phyloP scores from a whole-genome alignment of 2,329 filamentous ascomycete genomes.

The Neonectria sp. region DNA sequence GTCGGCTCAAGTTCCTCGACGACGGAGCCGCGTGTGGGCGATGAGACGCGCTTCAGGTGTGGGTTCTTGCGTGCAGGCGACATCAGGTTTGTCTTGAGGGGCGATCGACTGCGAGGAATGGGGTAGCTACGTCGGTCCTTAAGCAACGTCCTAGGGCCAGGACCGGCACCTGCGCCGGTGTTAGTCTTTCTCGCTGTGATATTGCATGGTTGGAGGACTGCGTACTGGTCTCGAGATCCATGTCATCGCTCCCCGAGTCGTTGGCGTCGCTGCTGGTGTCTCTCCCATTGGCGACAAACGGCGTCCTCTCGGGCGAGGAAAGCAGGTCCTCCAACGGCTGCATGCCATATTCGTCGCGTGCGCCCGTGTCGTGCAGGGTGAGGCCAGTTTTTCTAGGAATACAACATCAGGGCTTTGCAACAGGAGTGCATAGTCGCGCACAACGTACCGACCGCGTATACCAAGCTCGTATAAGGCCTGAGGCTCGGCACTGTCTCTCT shows the following conservation, averaged over 20 bases:
- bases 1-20: constrained; percentile 54
- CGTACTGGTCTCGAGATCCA: constrained; percentile 68
- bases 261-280: constrained; percentile 37
- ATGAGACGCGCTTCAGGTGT: constrained; percentile 68
- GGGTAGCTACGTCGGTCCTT: constrained; percentile 66
- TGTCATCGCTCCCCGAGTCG: constrained; percentile 61
- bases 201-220: constrained; percentile 3
- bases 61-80: constrained; percentile 75
- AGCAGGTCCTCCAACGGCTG: constrained; percentile 90
- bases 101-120: constrained; percentile 68
- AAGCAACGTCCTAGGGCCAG: constrained; percentile 68
- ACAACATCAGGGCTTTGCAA: constrained; percentile 20
- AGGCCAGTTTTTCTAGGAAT: constrained; percentile 87
- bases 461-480: constrained; percentile 55
- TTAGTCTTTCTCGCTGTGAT: constrained; percentile 37
- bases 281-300: constrained; percentile 45
- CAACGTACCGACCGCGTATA: constrained; percentile 56
- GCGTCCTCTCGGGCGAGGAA: constrained; percentile 81
- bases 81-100: constrained; percentile 73
- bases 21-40: constrained; percentile 60
- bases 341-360: constrained; percentile 92
- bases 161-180: constrained; percentile 61
- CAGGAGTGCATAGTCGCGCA: constrained; percentile 2
- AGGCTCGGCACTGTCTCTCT: constrained; percentile 49
- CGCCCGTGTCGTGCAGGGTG: constrained; percentile 81